Conservation (phyloP, 129 eudicot species). For the Dittrichia graveolens region DNA sequence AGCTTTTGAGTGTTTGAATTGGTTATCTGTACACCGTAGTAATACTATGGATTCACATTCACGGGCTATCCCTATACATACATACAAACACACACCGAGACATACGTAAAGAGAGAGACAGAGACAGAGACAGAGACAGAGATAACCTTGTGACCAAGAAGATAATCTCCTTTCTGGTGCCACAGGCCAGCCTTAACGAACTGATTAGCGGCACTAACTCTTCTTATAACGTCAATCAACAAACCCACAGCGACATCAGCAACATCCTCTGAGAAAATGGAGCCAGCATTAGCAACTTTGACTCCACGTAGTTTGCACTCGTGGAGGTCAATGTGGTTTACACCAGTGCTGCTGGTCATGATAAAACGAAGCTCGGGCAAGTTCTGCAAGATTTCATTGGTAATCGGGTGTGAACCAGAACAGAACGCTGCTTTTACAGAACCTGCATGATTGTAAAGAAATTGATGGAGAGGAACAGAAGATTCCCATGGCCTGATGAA, state of each 20-base stretch:
- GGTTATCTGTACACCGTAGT: too few relatives aligned
- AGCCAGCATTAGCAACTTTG: conserved; percentile 43
- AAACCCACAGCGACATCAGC: conserved; percentile 76
- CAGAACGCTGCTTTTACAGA: conserved; percentile 38
- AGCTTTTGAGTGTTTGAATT: too few relatives aligned
- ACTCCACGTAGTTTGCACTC: conserved; percentile 64
- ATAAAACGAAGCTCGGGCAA: conserved; percentile 46
- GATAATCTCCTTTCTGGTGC: conserved; percentile 35
- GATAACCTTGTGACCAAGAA: conserved; percentile 52
- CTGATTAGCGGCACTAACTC: conserved; percentile 54
- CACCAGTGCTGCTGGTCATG: conserved; percentile 46
- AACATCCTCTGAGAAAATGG: conserved; percentile 59
- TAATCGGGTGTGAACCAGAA: conserved; percentile 18
- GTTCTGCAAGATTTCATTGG: conserved; percentile 31
- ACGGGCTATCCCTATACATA: too few relatives aligned
- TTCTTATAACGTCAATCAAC: conserved; percentile 63
- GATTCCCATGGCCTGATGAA: conserved; percentile 47
- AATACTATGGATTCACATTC: too few relatives aligned
- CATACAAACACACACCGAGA: too few relatives aligned
- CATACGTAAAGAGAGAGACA: background rate
- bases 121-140: background rate
- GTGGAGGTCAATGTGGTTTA: conserved; percentile 49
- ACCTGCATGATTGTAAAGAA: conserved; percentile 34
- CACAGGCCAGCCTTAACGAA: conserved; percentile 59
- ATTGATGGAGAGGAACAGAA: conserved; percentile 39